phyloP scores from a whole-genome alignment of 495 filamentous ascomycete species.

The Penicillium samsonianum region DNA sequence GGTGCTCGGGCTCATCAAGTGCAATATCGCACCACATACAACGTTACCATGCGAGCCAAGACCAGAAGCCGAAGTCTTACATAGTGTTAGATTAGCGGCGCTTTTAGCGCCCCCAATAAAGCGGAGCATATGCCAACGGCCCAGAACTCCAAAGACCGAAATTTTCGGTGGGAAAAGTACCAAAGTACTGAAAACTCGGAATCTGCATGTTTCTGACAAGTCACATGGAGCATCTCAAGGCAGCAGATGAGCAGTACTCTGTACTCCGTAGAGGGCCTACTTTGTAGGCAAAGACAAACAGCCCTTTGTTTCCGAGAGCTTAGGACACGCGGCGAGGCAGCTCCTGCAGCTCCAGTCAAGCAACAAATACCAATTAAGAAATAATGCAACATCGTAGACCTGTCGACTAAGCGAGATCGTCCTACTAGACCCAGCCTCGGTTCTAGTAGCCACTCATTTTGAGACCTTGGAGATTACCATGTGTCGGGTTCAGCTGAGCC shows the following conservation, averaged over 20 bases:
- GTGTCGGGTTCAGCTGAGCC: constrained; percentile 13
- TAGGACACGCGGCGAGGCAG: too few relatives aligned
- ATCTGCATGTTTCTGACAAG: constrained; percentile 4
- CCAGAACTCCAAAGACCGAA: constrained; percentile 5
- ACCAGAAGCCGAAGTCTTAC: neutral
- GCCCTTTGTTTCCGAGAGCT: neutral
- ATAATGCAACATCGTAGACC: neutral
- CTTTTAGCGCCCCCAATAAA: constrained; percentile 7
- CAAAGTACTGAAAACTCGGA: neutral
- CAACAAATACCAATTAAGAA: neutral
- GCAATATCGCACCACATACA: neutral
- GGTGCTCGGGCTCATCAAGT: neutral
- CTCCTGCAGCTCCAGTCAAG: neutral
- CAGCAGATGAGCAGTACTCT: neutral
- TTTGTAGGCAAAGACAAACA: neutral
- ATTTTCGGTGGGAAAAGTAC: constrained; percentile 4
- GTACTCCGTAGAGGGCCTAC: neutral
- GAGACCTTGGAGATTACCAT: constrained; percentile 3
- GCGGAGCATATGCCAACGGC: constrained; percentile 12
- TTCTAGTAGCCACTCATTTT: neutral
- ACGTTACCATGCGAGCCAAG: constrained; percentile 10
- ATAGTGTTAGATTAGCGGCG: constrained; percentile 3
- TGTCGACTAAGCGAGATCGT: constrained; percentile 12
- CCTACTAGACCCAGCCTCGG: neutral
- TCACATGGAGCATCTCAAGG: constrained; percentile 1